Conservation (phyloP, 2,329 filamentous ascomycete genomes). For the Cladophialophora carrionii region DNA sequence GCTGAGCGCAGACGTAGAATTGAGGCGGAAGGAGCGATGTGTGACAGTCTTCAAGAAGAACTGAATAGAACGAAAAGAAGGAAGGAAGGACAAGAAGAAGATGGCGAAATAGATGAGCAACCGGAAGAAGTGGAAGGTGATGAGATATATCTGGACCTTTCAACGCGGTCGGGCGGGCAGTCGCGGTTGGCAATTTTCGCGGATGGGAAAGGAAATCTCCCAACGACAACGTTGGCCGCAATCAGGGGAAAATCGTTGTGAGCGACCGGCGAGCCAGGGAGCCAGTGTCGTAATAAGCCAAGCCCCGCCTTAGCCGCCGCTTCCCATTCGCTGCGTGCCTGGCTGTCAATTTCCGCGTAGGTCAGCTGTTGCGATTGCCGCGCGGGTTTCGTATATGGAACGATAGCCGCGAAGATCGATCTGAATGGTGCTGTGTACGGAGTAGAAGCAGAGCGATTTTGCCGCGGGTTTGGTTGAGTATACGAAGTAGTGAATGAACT, state of each 20-base stretch:
- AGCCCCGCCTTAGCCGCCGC: conserved; percentile 20
- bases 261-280: conserved; percentile 7
- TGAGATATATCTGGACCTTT: conserved; percentile 17
- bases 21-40: conserved; percentile 41
- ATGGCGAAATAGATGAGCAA: conserved; percentile 11
- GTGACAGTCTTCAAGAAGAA: conserved; percentile 22
- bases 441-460: not conserved
- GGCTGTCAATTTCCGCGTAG: conserved; percentile 33
- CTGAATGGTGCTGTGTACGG: not conserved
- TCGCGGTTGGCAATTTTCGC: conserved; percentile 12
- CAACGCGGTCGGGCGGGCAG: conserved; percentile 10
- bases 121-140: conserved; percentile 10
- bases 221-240: conserved; percentile 9
- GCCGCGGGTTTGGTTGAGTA: not conserved
- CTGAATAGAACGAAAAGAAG: conserved; percentile 10
- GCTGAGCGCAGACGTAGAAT: conserved; percentile 26
- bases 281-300: conserved; percentile 23
- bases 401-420: conserved; percentile 30
- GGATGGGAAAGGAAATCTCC: conserved; percentile 18
- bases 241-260: conserved; percentile 28
- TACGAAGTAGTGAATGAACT: not conserved
- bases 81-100: conserved; percentile 12
- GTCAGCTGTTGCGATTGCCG: conserved; percentile 29
- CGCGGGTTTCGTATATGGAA: conserved; percentile 33
- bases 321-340: conserved; percentile 30